phyloP scores from a whole-genome alignment of 805 yeast genomes.

The Candida germanica region DNA sequence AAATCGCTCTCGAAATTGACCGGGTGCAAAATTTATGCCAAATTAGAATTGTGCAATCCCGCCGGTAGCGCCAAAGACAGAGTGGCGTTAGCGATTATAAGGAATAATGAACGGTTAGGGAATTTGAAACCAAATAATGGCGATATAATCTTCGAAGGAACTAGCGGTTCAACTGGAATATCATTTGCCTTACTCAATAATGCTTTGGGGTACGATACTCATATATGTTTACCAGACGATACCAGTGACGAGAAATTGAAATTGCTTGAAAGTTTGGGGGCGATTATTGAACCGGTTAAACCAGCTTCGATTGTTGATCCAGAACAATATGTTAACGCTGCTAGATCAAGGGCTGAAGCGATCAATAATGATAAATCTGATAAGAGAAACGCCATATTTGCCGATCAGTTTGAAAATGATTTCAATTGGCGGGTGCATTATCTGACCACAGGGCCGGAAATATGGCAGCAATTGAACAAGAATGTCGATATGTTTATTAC shows the following conservation, averaged over 20 bases:
- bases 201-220: slow-evolving; percentile 84
- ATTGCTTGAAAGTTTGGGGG: slow-evolving; percentile 72
- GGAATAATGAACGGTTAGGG: slow-evolving; percentile 62
- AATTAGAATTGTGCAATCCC: slow-evolving; percentile 81
- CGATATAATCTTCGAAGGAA: slow-evolving; percentile 87
- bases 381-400: slow-evolving; percentile 67
- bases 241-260: slow-evolving; percentile 81
- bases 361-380: slow-evolving; percentile 40
- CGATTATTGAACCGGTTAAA: slow-evolving; percentile 75
- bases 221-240: slow-evolving; percentile 93
- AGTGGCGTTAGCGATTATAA: slow-evolving; percentile 82
- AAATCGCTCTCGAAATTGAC: slow-evolving; percentile 67
- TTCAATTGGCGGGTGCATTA: slow-evolving; percentile 86
- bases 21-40: slow-evolving; percentile 83
- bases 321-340: slow-evolving; percentile 86
- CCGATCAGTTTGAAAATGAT: slow-evolving; percentile 94
- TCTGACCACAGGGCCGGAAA: slow-evolving; percentile 87
- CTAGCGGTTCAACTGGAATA: slow-evolving; percentile 96
- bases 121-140: slow-evolving; percentile 55
- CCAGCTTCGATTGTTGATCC: slow-evolving; percentile 97
- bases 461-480: slow-evolving; percentile 68
- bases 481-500: slow-evolving; percentile 72
- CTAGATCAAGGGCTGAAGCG: slow-evolving; percentile 61
- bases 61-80: slow-evolving; percentile 97
- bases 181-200: slow-evolving; percentile 88